Percentiles rank a stretch among this genome's conserved stretches.
These are phyloP conservation scores for Cercophora sp. DNA, from an alignment of 495 filamentous ascomycete genomes.

Conservation along the genomic window DNA sequence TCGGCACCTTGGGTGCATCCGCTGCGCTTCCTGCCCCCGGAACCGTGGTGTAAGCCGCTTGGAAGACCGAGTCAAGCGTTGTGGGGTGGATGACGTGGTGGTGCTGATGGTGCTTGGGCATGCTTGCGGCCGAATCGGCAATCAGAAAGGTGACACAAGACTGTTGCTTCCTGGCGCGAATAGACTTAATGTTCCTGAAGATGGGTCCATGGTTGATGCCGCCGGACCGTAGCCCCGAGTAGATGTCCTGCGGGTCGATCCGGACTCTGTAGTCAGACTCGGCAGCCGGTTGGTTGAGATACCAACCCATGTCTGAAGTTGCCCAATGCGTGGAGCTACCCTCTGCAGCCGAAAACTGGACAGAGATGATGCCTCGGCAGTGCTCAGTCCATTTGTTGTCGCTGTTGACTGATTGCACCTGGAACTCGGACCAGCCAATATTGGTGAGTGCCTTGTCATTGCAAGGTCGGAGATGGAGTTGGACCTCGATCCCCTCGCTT, in stretches of 20 bases:
- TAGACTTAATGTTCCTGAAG: constrained; percentile 33
- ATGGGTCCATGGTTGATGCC: constrained; percentile 37
- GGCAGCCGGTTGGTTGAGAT: background rate
- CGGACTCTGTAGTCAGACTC: constrained; percentile 21
- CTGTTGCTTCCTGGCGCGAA: constrained; percentile 21
- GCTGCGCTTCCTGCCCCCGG: constrained; percentile 15
- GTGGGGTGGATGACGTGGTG: constrained; percentile 47
- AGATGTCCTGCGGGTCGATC: constrained; percentile 24
- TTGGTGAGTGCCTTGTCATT: constrained; percentile 35
- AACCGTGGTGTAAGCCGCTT: constrained; percentile 27
- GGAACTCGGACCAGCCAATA: constrained; percentile 31
- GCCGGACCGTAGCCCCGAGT: constrained; percentile 22
- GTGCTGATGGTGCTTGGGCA: constrained; percentile 41
- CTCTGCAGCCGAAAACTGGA: constrained; percentile 18
- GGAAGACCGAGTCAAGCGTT: constrained; percentile 41
- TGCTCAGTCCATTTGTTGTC: constrained; percentile 39
- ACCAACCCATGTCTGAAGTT: background rate
- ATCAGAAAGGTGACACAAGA: constrained; percentile 26
- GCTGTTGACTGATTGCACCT: constrained; percentile 42
- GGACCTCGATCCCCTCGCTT: constrained; percentile 33
- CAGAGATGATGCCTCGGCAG: constrained; percentile 29
- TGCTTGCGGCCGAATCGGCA: constrained; percentile 35
- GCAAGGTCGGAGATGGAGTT: constrained; percentile 39
- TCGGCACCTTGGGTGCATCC: constrained; percentile 20
- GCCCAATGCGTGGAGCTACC: background rate